Percentiles rank a stretch among this genome's conserved stretches.
Conservation (phyloP, 768 basidiomycete genomes). For the Tephrocybe sp. region DNA sequence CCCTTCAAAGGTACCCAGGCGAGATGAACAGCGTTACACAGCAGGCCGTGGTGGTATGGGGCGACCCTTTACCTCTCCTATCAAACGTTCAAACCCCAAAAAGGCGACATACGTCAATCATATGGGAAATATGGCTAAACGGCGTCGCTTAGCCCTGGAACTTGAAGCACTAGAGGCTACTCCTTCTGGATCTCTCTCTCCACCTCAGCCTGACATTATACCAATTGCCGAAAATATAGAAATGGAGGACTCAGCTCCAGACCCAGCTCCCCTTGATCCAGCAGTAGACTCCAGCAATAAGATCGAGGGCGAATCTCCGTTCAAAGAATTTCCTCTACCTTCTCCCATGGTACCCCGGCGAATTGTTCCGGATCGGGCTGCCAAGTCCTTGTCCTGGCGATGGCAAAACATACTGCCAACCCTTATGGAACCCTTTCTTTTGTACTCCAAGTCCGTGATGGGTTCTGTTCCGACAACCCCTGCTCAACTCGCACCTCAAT, state of each 20-base stretch:
- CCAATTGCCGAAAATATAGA: no score
- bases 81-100: conserved; percentile 13
- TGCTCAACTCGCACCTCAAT: background rate
- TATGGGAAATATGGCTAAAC: conserved; percentile 1
- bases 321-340: background rate
- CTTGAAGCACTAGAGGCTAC: background rate
- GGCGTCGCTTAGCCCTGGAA: background rate
- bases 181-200: background rate
- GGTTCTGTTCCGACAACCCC: background rate
- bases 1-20: background rate
- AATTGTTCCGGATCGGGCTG: background rate
- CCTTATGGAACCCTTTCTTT: background rate
- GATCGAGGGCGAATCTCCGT: background rate
- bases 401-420: conserved; percentile 5
- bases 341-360: background rate
- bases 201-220: no score
- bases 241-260: no score
- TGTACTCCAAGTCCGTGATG: background rate
- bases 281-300: no score
- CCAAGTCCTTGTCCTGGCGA: background rate
- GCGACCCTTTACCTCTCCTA: conserved; percentile 19
- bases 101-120: conserved; percentile 7
- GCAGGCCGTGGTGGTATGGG: conserved; percentile 14
- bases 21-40: conserved; percentile 5
- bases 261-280: no score